A percentile compares a stretch with the other conserved stretches of the same genome.
phyloP scores from a whole-genome alignment of 768 basidiomycete species.

The Rhizopogon vulgaris region DNA sequence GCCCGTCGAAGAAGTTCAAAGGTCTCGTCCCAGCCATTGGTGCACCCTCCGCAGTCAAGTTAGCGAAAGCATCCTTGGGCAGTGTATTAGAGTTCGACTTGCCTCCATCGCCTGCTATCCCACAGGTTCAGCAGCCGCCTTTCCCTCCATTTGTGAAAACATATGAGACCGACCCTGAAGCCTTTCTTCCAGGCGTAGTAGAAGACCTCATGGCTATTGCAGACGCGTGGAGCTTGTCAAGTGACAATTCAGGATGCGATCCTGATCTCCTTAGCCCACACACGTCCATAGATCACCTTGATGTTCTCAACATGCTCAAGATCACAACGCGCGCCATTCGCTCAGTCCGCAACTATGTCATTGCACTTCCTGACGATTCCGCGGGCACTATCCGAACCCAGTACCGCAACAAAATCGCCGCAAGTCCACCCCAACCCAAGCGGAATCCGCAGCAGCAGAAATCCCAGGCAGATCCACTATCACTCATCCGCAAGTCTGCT shows the following conservation, averaged over 20 bases:
- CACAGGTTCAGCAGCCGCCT: constrained; percentile 36
- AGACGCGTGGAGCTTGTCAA: constrained; percentile 50
- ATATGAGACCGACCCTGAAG: constrained; percentile 70
- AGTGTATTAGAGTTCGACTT: constrained; percentile 50
- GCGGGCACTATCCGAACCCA: constrained; percentile 48
- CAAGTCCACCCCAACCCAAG: constrained; percentile 27
- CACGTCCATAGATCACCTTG: constrained; percentile 26
- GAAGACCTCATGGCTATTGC: constrained; percentile 65
- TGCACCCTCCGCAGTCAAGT: constrained; percentile 40
- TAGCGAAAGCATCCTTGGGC: constrained; percentile 32
- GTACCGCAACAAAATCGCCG: constrained; percentile 49
- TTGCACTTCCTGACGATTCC: constrained; percentile 75
- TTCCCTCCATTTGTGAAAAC: constrained; percentile 56
- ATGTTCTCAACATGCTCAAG: constrained; percentile 69
- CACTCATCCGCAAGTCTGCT: constrained; percentile 67
- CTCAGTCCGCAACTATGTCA: constrained; percentile 76
- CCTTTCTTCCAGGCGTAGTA: constrained; percentile 69
- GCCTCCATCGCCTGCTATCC: constrained; percentile 63
- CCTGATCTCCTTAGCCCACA: constrained; percentile 16
- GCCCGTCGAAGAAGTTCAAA: constrained; percentile 43
- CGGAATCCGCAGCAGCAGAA: constrained; percentile 27
- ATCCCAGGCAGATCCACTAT: constrained; percentile 50
- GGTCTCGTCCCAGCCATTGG: constrained; percentile 75
- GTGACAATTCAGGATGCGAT: constrained; percentile 8
- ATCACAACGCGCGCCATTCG: constrained; percentile 77